Base-by-base conservation (phyloP, 257 asterid genomes). In the Cordia subcordata region DNA sequence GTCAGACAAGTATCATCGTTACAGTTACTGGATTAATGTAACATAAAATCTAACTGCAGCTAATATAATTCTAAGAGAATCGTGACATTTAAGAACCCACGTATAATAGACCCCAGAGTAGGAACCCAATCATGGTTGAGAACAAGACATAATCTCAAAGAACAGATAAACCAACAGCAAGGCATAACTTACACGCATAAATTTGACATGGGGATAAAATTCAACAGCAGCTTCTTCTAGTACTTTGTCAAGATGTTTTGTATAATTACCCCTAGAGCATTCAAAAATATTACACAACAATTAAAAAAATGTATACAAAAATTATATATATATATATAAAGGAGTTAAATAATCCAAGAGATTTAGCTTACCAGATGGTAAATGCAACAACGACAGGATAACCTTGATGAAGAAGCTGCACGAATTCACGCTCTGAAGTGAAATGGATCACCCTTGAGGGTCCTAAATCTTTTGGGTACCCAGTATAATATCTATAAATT, bases 401-500 rank as follows among this genome's bases (percentile, higher is more conserved):
- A 57, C 96, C 96, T 71, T 84, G 94, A 68, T 84, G 99, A 52
- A 92, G 99, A 53, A 92, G 93, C 77, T 86, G 95, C 63, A 88
- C 95, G 65, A 92, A 88, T 68, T 92, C 99, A 12, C 89, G 92
- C 79, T 88, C 99, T 1, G 99, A 86, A 20, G 96, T 79, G 68
- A 92, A 92, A 72, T 84, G 91, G 55, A 92, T 69, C 57, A 88
- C 85, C 66, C 71, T 81, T 15, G 99, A 86, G 10, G 95, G 94
- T 53, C 97, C 97, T 64, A 88, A 95, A 81, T 92, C 94, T 82
- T 86, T 92, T 0, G 99, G 97, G 57, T 76, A 85, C 50, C 97
- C 89, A 17, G 96, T 86, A 56, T 92, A 86, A 80, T 84, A 86
- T 83, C 99, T 92, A 42, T 61, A 17, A 42, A 68, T 59, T 42